A percentile compares a stretch with the other conserved stretches of the same genome.
Evolutionary conservation across 345 rosid species (phyloP).

Genomic region (Eucalyptus erythrocorys): DNA sequence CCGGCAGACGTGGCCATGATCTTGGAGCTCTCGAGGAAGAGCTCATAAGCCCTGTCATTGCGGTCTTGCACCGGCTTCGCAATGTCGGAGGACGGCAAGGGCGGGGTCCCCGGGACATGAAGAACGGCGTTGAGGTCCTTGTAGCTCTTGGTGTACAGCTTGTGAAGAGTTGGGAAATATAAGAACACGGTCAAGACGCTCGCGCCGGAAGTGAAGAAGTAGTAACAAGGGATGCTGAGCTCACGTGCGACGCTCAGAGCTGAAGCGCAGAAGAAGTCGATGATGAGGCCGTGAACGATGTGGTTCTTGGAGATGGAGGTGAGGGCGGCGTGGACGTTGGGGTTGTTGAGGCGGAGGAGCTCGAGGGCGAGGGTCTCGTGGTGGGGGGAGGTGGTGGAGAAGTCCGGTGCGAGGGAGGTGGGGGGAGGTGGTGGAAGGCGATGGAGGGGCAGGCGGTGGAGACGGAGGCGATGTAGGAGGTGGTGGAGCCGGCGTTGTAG

Average conservation of each 20-base stretch:
- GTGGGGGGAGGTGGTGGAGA: constrained; percentile 6
- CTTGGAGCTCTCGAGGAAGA: background rate
- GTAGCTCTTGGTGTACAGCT: constrained; percentile 11
- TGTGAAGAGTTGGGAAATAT: constrained; percentile 16
- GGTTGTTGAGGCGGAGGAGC: constrained; percentile 23
- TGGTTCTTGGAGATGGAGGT: constrained; percentile 11
- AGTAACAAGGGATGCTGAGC: constrained; percentile 29
- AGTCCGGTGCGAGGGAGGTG: constrained; percentile 8
- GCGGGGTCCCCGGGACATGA: constrained; percentile 32
- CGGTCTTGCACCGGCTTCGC: constrained; percentile 9
- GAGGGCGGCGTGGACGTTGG: constrained; percentile 24
- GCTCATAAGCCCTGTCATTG: constrained; percentile 5
- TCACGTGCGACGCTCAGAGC: constrained; percentile 9
- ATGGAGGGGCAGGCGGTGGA: constrained; percentile 25
- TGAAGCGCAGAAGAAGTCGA: constrained; percentile 35
- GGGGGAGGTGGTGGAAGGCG: constrained; percentile 35
- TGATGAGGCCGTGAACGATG: constrained; percentile 16
- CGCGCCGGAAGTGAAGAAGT: constrained; percentile 32
- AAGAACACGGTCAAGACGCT: constrained; percentile 15
- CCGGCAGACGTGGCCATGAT: constrained; percentile 19
- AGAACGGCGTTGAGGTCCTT: constrained; percentile 11
- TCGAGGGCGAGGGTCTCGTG: constrained; percentile 22
- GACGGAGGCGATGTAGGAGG: constrained; percentile 21
- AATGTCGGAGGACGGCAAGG: constrained; percentile 8
- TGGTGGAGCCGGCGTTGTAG: constrained; percentile 24